Evolutionary conservation across 805 yeast genomes (phyloP).

Genomic region (Lipomyces spencermartinsiae): DNA sequence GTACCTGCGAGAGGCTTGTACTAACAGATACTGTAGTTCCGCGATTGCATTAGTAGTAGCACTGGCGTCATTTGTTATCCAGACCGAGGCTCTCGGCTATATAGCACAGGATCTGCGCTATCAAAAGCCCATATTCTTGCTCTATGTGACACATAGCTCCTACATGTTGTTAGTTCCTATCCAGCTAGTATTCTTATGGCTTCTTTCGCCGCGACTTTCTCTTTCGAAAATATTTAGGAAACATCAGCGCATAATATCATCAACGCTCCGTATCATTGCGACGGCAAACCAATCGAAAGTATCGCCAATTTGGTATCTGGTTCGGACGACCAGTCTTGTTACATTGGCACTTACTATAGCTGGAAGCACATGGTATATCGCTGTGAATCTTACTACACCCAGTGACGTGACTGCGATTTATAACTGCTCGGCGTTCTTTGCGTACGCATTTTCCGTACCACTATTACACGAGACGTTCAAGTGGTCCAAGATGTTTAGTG

Average conservation of each 20-base stretch:
- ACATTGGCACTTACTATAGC: conserved; percentile 71
- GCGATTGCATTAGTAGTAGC: conserved; percentile 56
- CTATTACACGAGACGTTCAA: conserved; percentile 70
- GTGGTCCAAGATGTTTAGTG: conserved; percentile 68
- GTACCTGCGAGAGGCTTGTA: neutral
- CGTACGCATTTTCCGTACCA: conserved; percentile 82
- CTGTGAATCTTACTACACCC: conserved; percentile 80
- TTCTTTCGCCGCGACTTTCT: conserved; percentile 42
- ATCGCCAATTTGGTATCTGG: conserved; percentile 58
- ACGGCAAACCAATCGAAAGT: conserved; percentile 22
- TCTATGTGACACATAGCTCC: conserved; percentile 73
- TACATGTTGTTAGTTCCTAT: conserved; percentile 78
- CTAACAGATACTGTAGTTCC: conserved; percentile 43
- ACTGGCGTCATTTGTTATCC: conserved; percentile 69
- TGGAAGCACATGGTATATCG: conserved; percentile 84
- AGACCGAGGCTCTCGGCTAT: conserved; percentile 80
- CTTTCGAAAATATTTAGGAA: conserved; percentile 32
- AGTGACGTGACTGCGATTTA: conserved; percentile 89
- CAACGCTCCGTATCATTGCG: conserved; percentile 42
- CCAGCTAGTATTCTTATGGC: conserved; percentile 61
- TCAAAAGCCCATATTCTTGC: conserved; percentile 66
- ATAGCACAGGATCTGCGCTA: conserved; percentile 63
- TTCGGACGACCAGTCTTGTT: conserved; percentile 53
- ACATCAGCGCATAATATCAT: conserved; percentile 33
- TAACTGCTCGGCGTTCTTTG: conserved; percentile 88